phyloP scores from a whole-genome alignment of 345 rosid genomes.

The Gossypium sturtianum region DNA sequence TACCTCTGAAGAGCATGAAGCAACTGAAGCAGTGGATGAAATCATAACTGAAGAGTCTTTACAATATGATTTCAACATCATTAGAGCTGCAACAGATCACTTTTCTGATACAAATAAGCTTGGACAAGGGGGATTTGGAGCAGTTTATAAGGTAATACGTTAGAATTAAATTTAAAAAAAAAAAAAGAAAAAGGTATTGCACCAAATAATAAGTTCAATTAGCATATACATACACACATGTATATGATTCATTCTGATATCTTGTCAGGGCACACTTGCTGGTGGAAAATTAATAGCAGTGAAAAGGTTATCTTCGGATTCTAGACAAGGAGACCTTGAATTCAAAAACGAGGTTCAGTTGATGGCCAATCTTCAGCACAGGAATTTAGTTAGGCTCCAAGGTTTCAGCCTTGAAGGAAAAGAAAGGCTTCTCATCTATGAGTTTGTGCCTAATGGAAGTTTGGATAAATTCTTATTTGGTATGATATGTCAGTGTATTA shows the following conservation, averaged over 20 bases:
- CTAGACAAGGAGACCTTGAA: background rate
- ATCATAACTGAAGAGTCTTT: slow-evolving; percentile 8
- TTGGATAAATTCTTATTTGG: background rate
- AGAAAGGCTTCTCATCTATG: background rate
- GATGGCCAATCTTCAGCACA: background rate
- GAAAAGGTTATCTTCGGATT: background rate
- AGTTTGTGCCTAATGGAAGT: background rate
- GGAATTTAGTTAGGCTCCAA: background rate
- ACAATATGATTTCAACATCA: slow-evolving; percentile 21
- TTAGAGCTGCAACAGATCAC: slow-evolving; percentile 31
- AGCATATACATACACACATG: no score
- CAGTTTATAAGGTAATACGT: slow-evolving; percentile 35
- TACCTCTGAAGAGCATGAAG: background rate
- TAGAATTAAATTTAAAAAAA: no score
- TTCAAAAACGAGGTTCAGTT: background rate
- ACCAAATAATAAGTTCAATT: background rate
- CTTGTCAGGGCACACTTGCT: no score
- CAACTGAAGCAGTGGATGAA: slow-evolving; percentile 14
- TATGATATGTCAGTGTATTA: background rate
- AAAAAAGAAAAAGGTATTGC: background rate
- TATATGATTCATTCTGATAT: no score
- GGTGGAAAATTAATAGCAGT: no score
- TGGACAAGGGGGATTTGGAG: slow-evolving; percentile 52
- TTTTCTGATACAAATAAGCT: slow-evolving; percentile 36
- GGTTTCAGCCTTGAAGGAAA: background rate